Evolutionary conservation across 495 filamentous ascomycete species (phyloP).

Genomic region (Aspergillus nidulans): DNA sequence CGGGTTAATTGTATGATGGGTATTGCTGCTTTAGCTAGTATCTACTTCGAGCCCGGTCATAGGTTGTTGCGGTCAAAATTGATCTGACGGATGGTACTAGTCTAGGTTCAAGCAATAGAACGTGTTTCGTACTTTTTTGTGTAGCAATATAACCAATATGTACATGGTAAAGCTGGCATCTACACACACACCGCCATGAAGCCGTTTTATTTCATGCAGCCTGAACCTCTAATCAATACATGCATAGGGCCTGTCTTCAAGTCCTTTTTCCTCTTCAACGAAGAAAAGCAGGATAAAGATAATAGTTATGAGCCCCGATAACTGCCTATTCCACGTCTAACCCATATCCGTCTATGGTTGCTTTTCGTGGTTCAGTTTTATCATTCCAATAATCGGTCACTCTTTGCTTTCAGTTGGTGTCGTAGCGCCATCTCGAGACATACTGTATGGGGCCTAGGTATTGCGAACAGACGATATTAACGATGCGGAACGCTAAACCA

Average conservation of each 20-base stretch:
- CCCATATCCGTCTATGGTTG: not conserved
- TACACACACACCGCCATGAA: not conserved
- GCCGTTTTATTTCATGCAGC: not conserved
- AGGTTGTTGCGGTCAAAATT: too few species aligned
- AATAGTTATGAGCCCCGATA: not conserved
- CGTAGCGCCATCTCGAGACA: constrained; percentile 39
- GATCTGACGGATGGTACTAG: too few species aligned
- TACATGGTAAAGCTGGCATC: not conserved
- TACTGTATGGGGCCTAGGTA: constrained; percentile 44
- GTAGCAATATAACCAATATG: not conserved
- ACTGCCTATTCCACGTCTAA: not conserved
- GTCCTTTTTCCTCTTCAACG: too few species aligned
- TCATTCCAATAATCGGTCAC: constrained; percentile 3
- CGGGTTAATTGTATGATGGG: too few species aligned
- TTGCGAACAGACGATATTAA: constrained; percentile 2
- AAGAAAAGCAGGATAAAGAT: too few species aligned
- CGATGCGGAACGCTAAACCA: not conserved
- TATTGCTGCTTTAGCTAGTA: too few species aligned
- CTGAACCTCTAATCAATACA: not conserved
- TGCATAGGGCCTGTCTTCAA: not conserved
- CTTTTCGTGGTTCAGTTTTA: not conserved
- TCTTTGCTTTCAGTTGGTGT: constrained; percentile 36
- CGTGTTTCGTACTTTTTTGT: too few species aligned
- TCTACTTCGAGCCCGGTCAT: too few species aligned
- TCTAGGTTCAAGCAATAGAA: too few species aligned